Base-by-base conservation (phyloP, 208 protist species). In the Wallacemonas collosoma region DNA sequence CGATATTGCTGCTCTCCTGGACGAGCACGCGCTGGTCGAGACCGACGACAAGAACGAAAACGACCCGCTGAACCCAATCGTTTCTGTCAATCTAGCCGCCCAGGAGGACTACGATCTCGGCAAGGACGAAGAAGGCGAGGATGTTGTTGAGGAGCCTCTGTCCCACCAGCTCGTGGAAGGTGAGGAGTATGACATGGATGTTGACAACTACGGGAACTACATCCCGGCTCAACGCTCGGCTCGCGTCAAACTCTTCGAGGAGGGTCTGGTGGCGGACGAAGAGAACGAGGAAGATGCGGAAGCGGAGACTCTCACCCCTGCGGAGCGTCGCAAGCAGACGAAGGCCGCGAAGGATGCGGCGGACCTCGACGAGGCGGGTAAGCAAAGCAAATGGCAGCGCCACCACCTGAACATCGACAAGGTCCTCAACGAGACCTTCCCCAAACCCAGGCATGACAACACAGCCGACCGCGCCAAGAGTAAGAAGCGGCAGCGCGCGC, bases 171-270 rank as follows among this genome's bases (percentile, higher is more conserved):
- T 95, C 40, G 77, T 91, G 35, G 87, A 94, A 62, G 89, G 91
- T 15, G 72, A 94, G 68, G 88, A 95, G 72, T 85, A 91, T 54
- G 75, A 71, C 66, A 89, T 93, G 72, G 90, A 95, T 83, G 93
- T 94, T 7, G 89, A 97, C 67, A 94, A 96, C 76, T 93, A 98
- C 75, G 87, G 89, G 39, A 95, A 94, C 75, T 95, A 95, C 80
- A 71, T 96, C 35, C 67, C 66, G 15, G 88, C 79, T 7, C 64
- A 89, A 63, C 88, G 85, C 51, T 95, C 90, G 0, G 81, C 85
- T 11, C 85, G 88, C 8, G 90, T 95, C 47, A 81, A 77, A 44
- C 72, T 93, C 15, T 93, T 83, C 58, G 88, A 97, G 39, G 88
- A 86, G n/a, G 90, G 88, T 14, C 39, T 93, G n/a, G 82, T 82